Conservation (phyloP, 345 rosid species). For the Brassica juncea region DNA sequence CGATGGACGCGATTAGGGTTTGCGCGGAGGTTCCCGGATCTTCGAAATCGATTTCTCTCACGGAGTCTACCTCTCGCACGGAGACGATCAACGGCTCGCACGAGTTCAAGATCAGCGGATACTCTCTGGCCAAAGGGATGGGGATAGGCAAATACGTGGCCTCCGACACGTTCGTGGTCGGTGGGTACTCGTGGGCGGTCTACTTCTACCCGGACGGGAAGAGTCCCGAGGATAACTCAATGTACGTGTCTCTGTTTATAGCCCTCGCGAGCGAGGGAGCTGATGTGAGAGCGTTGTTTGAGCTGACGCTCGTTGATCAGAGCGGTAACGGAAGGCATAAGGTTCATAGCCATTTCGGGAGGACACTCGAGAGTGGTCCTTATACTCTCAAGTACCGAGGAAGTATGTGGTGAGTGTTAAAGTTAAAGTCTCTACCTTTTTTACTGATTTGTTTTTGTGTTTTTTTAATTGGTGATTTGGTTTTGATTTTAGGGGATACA, state of each 20-base stretch:
- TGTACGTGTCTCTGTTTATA: constrained; percentile 63
- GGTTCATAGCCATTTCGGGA: constrained; percentile 81
- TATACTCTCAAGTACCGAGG: constrained; percentile 75
- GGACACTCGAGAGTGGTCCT: constrained; percentile 72
- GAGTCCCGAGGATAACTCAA: constrained; percentile 64
- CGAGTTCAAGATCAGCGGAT: constrained; percentile 68
- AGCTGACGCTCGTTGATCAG: constrained; percentile 74
- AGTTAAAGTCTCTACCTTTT: background rate
- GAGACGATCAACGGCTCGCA: constrained; percentile 74
- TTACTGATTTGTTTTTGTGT: background rate
- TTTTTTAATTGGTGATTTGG: constrained; percentile 1
- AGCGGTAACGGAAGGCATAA: constrained; percentile 67
- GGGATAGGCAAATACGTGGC: constrained; percentile 77
- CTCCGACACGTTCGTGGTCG: constrained; percentile 60
- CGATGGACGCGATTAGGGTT: constrained; percentile 63
- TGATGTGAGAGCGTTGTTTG: constrained; percentile 77
- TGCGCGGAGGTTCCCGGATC: constrained; percentile 48
- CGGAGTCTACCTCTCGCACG: constrained; percentile 60
- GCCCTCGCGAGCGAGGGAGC: constrained; percentile 79
- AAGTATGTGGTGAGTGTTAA: constrained; percentile 70
- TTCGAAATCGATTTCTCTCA: constrained; percentile 37
- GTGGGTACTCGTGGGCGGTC: constrained; percentile 77
- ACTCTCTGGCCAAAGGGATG: constrained; percentile 65
- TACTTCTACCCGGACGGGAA: constrained; percentile 85
- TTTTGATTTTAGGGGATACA: constrained; percentile 66